phyloP scores from a whole-genome alignment of 306 rosid species.

The Malus domestica region ASM211411v1 NC_041797.1:3473501-3474000 shows the following conservation, averaged over 20 bases:
- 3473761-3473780: slow-evolving; percentile 24
- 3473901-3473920: slow-evolving; percentile 19
- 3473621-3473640: slow-evolving; percentile 42
- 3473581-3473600: slow-evolving; percentile 44
- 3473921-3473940: slow-evolving; percentile 21
- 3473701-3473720: slow-evolving; percentile 15
- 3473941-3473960: slow-evolving; percentile 28
- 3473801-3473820: slow-evolving; percentile 16
- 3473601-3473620: slow-evolving; percentile 71
- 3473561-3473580: not conserved
- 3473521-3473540: not conserved
- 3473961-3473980: slow-evolving; percentile 8
- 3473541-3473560: not conserved
- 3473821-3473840: slow-evolving; percentile 20
- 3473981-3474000: slow-evolving; percentile 22
- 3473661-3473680: slow-evolving; percentile 27
- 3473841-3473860: slow-evolving; percentile 21
- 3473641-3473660: slow-evolving; percentile 31
- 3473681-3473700: slow-evolving; percentile 23
- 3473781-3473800: slow-evolving; percentile 35
- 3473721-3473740: slow-evolving; percentile 20
- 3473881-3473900: slow-evolving; percentile 16
- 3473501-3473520: not conserved
- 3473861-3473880: slow-evolving; percentile 19
- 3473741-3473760: slow-evolving; percentile 27